These are phyloP conservation scores for Saccharum spontaneum DNA, from an alignment of 176 grass and related monocot genomes.

Conservation along the genomic window DNA sequence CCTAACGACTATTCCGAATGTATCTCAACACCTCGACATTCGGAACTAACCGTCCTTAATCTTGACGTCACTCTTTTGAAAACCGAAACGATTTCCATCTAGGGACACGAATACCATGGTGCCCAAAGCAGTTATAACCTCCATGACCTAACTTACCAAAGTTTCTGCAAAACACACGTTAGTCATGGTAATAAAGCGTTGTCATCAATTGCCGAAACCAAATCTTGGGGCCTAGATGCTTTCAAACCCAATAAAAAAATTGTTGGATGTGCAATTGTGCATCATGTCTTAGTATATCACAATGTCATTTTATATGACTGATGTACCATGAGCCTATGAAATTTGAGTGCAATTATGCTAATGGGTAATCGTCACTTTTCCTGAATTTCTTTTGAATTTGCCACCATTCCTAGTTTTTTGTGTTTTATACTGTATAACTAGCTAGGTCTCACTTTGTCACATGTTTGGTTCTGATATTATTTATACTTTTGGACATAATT, in stretches of 20 bases:
- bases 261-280: not conserved
- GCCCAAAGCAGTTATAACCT: too few relatives aligned
- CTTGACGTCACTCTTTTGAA: too few relatives aligned
- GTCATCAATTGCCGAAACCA: too few relatives aligned
- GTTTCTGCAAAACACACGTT: too few relatives aligned
- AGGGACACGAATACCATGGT: too few relatives aligned
- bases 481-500: not conserved
- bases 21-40: too few relatives aligned
- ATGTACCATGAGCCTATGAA: not conserved
- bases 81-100: too few relatives aligned
- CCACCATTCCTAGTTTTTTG: not conserved
- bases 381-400: not conserved
- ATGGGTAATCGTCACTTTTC: not conserved
- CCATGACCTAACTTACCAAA: too few relatives aligned
- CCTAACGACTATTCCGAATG: too few relatives aligned
- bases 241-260: not conserved
- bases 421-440: conserved; percentile 3
- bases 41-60: too few relatives aligned
- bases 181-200: too few relatives aligned
- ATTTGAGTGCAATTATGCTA: conserved; percentile 6
- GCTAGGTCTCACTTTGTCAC: not conserved
- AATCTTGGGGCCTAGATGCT: too few relatives aligned
- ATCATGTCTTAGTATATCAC: not conserved
- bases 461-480: conserved; percentile 20
- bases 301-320: not conserved